Percentiles rank a stretch among this genome's conserved stretches.
These are phyloP conservation scores for Melaleuca quinquenervia DNA, from an alignment of 345 rosid genomes.

Conservation along the genomic window DNA sequence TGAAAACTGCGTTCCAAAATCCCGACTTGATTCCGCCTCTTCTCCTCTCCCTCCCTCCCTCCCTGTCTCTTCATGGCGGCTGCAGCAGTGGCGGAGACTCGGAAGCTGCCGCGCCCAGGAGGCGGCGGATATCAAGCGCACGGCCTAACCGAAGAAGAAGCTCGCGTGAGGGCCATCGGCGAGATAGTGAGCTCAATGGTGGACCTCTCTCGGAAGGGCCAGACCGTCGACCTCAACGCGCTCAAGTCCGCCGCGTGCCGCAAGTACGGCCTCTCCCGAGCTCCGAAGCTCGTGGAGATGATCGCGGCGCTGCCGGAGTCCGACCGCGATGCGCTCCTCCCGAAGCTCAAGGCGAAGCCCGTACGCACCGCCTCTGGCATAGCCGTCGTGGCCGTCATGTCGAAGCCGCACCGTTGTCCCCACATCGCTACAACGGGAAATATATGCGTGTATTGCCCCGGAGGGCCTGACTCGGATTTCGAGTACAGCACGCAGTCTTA, in stretches of 20 bases:
- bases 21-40: not conserved
- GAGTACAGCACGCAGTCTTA: constrained; percentile 99
- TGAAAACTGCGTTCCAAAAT: not conserved
- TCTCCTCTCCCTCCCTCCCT: not conserved
- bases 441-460: constrained; percentile 94
- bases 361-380: constrained; percentile 96
- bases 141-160: constrained; percentile 88
- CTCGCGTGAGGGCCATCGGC: constrained; percentile 84
- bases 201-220: constrained; percentile 86
- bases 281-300: constrained; percentile 98
- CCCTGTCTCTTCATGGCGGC: constrained; percentile 43
- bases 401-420: constrained; percentile 97
- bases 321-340: constrained; percentile 83
- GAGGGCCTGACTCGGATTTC: constrained; percentile 97
- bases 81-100: constrained; percentile 34
- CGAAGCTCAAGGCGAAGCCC: constrained; percentile 95
- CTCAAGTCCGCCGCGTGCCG: constrained; percentile 89
- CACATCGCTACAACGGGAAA: constrained; percentile 97
- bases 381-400: constrained; percentile 97
- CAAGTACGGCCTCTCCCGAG: constrained; percentile 84
- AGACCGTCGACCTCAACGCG: constrained; percentile 88
- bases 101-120: constrained; percentile 74
- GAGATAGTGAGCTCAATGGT: constrained; percentile 91
- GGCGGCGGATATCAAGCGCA: constrained; percentile 82
- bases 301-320: constrained; percentile 92